These are phyloP conservation scores for Amanita thiersii DNA, from an alignment of 768 basidiomycete species.

Conservation along the genomic window DNA sequence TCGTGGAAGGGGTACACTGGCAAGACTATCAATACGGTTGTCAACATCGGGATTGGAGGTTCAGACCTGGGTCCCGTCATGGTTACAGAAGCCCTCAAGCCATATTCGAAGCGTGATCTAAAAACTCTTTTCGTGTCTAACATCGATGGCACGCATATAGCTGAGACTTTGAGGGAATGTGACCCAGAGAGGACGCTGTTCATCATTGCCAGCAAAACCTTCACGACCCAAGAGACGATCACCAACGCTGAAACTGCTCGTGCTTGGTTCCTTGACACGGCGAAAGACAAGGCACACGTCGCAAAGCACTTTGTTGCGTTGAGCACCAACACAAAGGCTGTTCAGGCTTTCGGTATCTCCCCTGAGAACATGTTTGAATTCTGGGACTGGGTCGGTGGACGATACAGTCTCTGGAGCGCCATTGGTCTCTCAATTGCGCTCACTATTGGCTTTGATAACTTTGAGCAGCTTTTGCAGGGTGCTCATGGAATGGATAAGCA, in stretches of 20 bases:
- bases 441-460: slow-evolving; percentile 91
- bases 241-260: slow-evolving; percentile 94
- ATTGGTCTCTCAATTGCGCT: slow-evolving; percentile 94
- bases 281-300: slow-evolving; percentile 84
- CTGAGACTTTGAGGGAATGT: slow-evolving; percentile 74
- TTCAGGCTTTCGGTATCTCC: slow-evolving; percentile 89
- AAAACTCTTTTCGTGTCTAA: slow-evolving; percentile 89
- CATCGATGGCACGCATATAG: slow-evolving; percentile 96
- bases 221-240: slow-evolving; percentile 99
- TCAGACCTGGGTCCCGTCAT: slow-evolving; percentile 98
- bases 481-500: slow-evolving; percentile 98
- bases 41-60: slow-evolving; percentile 99
- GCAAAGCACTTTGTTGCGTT: slow-evolving; percentile 99
- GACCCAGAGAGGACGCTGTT: slow-evolving; percentile 92
- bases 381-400: slow-evolving; percentile 99
- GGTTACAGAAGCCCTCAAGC: slow-evolving; percentile 96
- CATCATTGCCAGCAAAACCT: slow-evolving; percentile 98
- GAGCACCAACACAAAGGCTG: slow-evolving; percentile 91
- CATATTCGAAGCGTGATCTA: slow-evolving; percentile 85
- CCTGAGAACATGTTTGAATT: slow-evolving; percentile 97
- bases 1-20: slow-evolving; percentile 97
- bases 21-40: slow-evolving; percentile 87
- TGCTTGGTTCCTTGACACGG: slow-evolving; percentile 84
- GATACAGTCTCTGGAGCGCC: slow-evolving; percentile 97
- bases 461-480: slow-evolving; percentile 80